These are phyloP conservation scores for Colletotrichum aenigma DNA, from an alignment of 2,329 filamentous ascomycete genomes.

Conservation along the genomic window DNA sequence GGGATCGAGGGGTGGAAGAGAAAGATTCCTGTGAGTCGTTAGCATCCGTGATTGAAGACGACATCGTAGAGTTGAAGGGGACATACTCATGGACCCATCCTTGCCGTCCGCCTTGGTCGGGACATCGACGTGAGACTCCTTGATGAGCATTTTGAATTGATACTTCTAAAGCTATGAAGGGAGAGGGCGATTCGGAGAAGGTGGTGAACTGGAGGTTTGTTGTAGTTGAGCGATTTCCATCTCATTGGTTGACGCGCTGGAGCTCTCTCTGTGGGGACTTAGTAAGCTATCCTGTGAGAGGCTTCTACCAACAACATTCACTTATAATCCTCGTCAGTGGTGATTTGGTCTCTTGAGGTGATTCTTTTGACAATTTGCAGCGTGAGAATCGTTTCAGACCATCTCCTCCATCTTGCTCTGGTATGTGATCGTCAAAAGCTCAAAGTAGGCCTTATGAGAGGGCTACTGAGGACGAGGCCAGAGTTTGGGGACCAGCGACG, in stretches of 20 bases:
- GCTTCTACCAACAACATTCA: neutral
- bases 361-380: neutral
- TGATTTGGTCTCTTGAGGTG: neutral
- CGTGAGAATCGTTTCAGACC: neutral
- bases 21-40: conserved; percentile 72
- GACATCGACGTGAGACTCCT: conserved; percentile 57
- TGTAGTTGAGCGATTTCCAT: conserved; percentile 11
- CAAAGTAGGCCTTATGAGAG: neutral
- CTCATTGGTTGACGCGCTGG: neutral
- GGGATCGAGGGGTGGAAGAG: conserved; percentile 86
- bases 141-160: conserved; percentile 51
- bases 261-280: conserved; percentile 2
- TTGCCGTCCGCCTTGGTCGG: conserved; percentile 56
- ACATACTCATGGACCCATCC: conserved; percentile 56
- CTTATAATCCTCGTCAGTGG: neutral
- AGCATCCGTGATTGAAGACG: neutral
- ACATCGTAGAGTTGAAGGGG: neutral
- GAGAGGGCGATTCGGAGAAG: neutral
- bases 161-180: fast-evolving
- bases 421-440: neutral
- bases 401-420: neutral
- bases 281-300: conserved; percentile 2
- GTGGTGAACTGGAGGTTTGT: neutral
- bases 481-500: neutral
- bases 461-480: neutral